Percentiles rank a stretch among this genome's conserved stretches.
These are phyloP conservation scores for Mrakiaceae sp. DNA, from an alignment of 1,284 basidiomycete species.

Conservation along the genomic window DNA sequence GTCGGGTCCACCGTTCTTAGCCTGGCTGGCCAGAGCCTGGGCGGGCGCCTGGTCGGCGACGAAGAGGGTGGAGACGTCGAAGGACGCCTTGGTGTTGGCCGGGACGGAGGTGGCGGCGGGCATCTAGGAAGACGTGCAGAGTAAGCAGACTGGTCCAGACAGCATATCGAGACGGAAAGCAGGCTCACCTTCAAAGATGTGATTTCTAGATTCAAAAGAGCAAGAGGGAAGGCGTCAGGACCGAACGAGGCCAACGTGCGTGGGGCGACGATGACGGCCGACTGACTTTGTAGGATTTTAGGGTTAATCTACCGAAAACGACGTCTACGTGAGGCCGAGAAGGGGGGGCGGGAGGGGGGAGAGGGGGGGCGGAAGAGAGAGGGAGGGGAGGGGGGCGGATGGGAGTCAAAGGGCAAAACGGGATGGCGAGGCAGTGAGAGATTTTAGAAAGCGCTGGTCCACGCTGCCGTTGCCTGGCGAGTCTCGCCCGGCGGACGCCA, in stretches of 20 bases:
- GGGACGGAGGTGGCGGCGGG: slow-evolving; percentile 1
- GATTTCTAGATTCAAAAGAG: too few species aligned
- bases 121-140: background rate
- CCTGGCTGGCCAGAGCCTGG: slow-evolving; percentile 55
- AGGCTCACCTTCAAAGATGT: background rate
- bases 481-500: background rate
- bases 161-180: background rate
- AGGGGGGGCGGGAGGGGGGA: background rate
- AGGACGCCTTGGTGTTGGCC: slow-evolving; percentile 15
- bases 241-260: background rate
- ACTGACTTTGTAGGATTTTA: background rate
- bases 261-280: too few species aligned
- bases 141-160: background rate
- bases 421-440: background rate
- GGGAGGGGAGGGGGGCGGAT: background rate
- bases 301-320: background rate
- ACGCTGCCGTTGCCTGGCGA: background rate
- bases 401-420: background rate
- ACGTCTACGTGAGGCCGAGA: slow-evolving; percentile 1
- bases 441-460: background rate
- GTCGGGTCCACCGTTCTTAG: slow-evolving; percentile 75
- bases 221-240: background rate
- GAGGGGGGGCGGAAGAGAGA: background rate
- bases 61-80: slow-evolving; percentile 36
- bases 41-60: slow-evolving; percentile 46